Conservation (phyloP, 1,284 basidiomycete species). For the Polyporus tsugae region DNA sequence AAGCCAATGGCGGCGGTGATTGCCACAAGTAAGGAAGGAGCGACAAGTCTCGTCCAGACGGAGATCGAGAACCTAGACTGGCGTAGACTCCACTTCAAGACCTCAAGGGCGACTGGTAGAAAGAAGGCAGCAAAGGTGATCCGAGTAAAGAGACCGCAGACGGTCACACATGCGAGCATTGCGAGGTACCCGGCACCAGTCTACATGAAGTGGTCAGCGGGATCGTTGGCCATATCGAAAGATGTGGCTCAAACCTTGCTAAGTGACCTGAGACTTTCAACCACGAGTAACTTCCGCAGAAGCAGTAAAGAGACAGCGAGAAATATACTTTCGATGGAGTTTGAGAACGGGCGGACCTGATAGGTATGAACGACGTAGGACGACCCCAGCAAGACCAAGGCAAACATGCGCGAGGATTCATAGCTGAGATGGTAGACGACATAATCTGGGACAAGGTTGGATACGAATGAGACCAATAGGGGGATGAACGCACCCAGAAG, state of each 20-base stretch:
- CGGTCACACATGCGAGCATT: conserved; percentile 27
- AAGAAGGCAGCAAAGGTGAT: conserved; percentile 48
- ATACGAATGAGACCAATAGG: neutral
- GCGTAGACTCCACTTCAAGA: conserved; percentile 33
- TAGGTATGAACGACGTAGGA: conserved; percentile 50
- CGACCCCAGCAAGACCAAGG: conserved; percentile 47
- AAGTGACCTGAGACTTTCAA: conserved; percentile 5
- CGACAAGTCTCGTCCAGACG: conserved; percentile 24
- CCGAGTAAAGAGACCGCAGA: conserved; percentile 45
- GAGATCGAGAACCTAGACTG: conserved; percentile 17
- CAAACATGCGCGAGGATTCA: conserved; percentile 31
- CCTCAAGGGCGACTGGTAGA: conserved; percentile 42
- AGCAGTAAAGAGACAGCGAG: conserved; percentile 42
- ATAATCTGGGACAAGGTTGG: conserved; percentile 38
- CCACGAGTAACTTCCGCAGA: conserved; percentile 20
- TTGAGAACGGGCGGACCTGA: conserved; percentile 52
- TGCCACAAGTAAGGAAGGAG: conserved; percentile 35
- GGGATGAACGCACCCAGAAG: conserved; percentile 42
- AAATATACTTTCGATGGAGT: conserved; percentile 47
- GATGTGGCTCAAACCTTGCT: neutral
- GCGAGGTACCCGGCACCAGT: conserved; percentile 34
- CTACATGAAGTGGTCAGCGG: neutral
- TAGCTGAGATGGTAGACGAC: conserved; percentile 39
- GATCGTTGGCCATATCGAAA: neutral
- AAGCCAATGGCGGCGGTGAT: conserved; percentile 30